Evolutionary conservation across 306 rosid genomes (phyloP), one percentile per base, ranked within the genome.

Genomic region (Potentilla sterilis): DNA sequence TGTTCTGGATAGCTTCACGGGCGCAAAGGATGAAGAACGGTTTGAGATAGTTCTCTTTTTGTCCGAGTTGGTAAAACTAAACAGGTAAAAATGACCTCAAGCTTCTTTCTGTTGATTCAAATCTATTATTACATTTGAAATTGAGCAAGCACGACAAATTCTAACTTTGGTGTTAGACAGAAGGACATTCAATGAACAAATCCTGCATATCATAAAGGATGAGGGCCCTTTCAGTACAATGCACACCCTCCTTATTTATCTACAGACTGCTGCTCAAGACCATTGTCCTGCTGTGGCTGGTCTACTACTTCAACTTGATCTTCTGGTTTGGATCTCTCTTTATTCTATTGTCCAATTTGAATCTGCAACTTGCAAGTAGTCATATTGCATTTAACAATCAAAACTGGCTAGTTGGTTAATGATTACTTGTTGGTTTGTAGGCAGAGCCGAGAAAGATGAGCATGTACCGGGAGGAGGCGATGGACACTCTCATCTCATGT

Each of bases 401-500:
- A 70, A 18, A 49, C 21, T 42, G 46, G 41, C 11, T n/a, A 54
- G n/a, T 77, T 62, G 43, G 34, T 73, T 77, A 40, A 63, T 48
- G 42, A 49, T 71, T 73, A 11, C 55, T 51, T 69, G 77, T 52
- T 77, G 47, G 48, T 79, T 78, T 87, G 81, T 73, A 92, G 98
- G 85, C 77, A 52, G 98, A 95, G 81, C 96, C 97, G 46, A 90
- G 88, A 81, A 90, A 92, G 73, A 92, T 87, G 98, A 95, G 98
- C 84, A 89, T 95, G 81, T 95, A 88, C 82, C 92, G 98, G 10
- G 97, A 95, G 87, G 97, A 95, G 85, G 95, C 97, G 13, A 87
- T 92, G 66, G 98, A 95, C 74, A 66, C 79, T 72, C 95, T 95
- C 78, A 86, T 90, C 77, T 86, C 92, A 68, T 95, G 98, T 87